These are phyloP conservation scores for Sphagnum magellanicum DNA, from an alignment of 228 moss, liverwort and hornwort genomes.

Conservation along the genomic window DNA sequence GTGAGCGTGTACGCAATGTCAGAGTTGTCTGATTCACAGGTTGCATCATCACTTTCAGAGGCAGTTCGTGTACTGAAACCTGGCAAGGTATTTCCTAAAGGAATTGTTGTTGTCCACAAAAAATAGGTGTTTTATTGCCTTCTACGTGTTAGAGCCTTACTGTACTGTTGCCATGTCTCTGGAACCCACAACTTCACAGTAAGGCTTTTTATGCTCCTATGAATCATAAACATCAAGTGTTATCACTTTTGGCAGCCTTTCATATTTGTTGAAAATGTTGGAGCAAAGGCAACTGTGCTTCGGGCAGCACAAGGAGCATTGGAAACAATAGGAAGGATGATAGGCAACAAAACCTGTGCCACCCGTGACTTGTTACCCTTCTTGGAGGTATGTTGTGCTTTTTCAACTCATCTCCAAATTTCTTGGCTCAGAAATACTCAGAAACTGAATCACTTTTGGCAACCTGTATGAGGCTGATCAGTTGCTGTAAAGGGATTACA, in stretches of 20 bases:
- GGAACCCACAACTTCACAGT: too few relatives aligned
- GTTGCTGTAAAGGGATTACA: too few relatives aligned
- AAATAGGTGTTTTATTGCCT: too few relatives aligned
- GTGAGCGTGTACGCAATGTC: conserved; percentile 82
- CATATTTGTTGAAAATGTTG: conserved; percentile 76
- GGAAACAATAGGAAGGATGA: conserved; percentile 26
- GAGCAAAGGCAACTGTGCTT: conserved; percentile 48
- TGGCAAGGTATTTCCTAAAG: conserved; percentile 53
- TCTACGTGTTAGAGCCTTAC: too few relatives aligned
- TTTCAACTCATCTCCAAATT: neutral
- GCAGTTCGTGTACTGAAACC: conserved; percentile 85
- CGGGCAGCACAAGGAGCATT: conserved; percentile 49
- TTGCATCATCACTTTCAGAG: conserved; percentile 49
- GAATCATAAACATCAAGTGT: neutral
- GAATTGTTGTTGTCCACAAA: neutral
- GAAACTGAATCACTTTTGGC: too few relatives aligned
- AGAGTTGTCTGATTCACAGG: conserved; percentile 67
- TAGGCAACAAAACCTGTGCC: conserved; percentile 34
- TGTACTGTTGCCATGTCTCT: too few relatives aligned
- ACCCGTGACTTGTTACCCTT: conserved; percentile 57
- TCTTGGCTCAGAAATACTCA: too few relatives aligned
- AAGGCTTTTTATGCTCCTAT: too few relatives aligned
- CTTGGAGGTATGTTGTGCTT: conserved; percentile 43
- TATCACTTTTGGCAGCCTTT: conserved; percentile 48
- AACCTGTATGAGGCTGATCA: too few relatives aligned